Evolutionary conservation across 2,329 filamentous ascomycete species (phyloP).

Genomic region (Tolypocladium tundrense): DNA sequence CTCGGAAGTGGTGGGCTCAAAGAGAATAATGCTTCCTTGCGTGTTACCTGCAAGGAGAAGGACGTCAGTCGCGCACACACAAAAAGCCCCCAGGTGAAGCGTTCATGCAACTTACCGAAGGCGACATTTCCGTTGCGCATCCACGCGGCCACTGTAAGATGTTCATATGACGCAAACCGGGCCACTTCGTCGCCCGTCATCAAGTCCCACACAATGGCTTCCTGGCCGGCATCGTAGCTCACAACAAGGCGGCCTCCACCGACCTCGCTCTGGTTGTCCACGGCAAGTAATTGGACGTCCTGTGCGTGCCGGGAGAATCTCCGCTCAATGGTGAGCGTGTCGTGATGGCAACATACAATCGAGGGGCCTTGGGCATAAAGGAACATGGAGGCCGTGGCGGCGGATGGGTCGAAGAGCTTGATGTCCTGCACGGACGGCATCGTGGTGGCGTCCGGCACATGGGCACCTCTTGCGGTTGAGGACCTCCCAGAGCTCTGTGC

Average conservation of each 20-base stretch:
- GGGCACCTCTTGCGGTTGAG: conserved; percentile 30
- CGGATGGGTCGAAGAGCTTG: conserved; percentile 71
- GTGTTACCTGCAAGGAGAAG: conserved; percentile 56
- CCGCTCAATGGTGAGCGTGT: conserved; percentile 80
- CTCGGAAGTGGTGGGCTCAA: conserved; percentile 87
- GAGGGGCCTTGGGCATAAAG: conserved; percentile 76
- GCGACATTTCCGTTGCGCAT: conserved; percentile 96
- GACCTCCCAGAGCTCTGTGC: conserved; percentile 47
- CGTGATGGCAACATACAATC: conserved; percentile 83
- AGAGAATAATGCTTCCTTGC: conserved; percentile 87
- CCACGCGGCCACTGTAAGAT: conserved; percentile 77
- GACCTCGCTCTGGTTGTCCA: conserved; percentile 83
- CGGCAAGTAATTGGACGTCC: conserved; percentile 72
- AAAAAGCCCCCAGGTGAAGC: background rate
- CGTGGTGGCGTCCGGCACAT: conserved; percentile 39
- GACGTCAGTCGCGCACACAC: background rate
- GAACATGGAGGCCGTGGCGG: conserved; percentile 83
- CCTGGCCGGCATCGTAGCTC: conserved; percentile 85
- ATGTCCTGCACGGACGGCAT: conserved; percentile 39
- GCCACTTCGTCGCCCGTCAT: conserved; percentile 84
- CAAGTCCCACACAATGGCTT: conserved; percentile 93
- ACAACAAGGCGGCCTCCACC: conserved; percentile 80
- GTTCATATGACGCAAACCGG: conserved; percentile 85
- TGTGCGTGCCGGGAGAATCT: conserved; percentile 77
- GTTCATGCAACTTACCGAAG: conserved; percentile 58